Base-by-base conservation (phyloP, 2,329 filamentous ascomycete genomes). In the Fusarium subtropicale region DNA sequence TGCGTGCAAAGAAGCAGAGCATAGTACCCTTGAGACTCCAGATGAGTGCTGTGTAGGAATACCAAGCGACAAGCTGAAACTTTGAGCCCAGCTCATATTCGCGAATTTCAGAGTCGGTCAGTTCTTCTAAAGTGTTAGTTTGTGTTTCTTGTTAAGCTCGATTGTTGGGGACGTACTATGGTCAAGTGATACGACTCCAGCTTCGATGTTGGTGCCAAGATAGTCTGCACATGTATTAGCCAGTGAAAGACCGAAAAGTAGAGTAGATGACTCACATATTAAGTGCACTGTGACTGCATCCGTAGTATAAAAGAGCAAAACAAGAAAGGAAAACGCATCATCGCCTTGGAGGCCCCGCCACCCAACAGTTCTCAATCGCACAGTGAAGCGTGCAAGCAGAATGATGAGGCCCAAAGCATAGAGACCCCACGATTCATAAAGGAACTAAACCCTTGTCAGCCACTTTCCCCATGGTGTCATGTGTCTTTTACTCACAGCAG, bases 61-160 rank as follows among this genome's bases (percentile, higher is more conserved):
- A 82, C 81, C 81, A 82, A 0, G 80, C 81, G 0, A 76, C 63
- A 22, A 82, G 69, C 51, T 82, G 71, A 13, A 80, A 68, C 31
- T 79, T 80, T 0, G 78, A 81, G 4, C 80, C 80, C 18, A 72
- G 58, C 0, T 64, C 61, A 26, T 79, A 72, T 4, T 76, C 68
- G 2, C 60, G 51, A 5, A 80, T 71, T 9, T 82, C 76, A 1
- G 55, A 42, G 0, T 71, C 33, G 5, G 71, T 76, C 8, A 81
- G 57, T 1, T 18, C 70, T 74, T 31, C 44, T 9, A 10, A 10
- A 16, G 16, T 7, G 22, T 44, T 26, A 44, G 24, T 16, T 4
- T 18, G 7, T 15, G 9, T 4, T 15, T 9, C 8, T 24, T 42
- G 16, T 42, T 15, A 39, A 39, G 7, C 28, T 22, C 12, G 1